These are phyloP conservation scores for Achlya hypogyna DNA, from an alignment of 352 stramenopile genomes.

Conservation along the genomic window DNA sequence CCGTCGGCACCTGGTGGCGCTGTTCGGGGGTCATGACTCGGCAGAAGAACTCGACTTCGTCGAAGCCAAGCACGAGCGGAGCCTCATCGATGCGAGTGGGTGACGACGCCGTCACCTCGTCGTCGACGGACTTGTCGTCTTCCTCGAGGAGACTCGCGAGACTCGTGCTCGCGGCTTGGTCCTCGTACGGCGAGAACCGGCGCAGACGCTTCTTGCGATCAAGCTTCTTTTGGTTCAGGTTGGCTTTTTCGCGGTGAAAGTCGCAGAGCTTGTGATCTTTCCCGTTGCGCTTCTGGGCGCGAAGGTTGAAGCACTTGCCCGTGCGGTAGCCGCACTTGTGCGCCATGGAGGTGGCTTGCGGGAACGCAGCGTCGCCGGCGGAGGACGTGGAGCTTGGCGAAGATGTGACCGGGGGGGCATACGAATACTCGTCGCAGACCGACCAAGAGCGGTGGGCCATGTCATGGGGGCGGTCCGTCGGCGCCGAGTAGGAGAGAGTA, in stretches of 20 bases:
- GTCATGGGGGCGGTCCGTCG: neutral
- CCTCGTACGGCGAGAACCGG: conserved; percentile 36
- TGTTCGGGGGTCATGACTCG: conserved; percentile 64
- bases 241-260: conserved; percentile 74
- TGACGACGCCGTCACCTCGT: conserved; percentile 19
- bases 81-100: conserved; percentile 59
- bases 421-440: conserved; percentile 4
- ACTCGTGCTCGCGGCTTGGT: neutral
- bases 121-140: conserved; percentile 25
- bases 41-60: conserved; percentile 73
- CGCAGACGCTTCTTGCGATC: conserved; percentile 76
- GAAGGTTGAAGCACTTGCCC: conserved; percentile 72
- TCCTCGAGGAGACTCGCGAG: conserved; percentile 18
- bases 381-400: neutral
- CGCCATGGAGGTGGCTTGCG: conserved; percentile 7
- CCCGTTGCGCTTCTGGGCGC: conserved; percentile 72
- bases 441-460: neutral
- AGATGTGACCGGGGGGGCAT: neutral
- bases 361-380: neutral
- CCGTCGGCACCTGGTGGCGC: neutral
- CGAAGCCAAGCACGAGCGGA: conserved; percentile 41
- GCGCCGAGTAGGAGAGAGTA: neutral
- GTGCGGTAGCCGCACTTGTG: conserved; percentile 60
- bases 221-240: conserved; percentile 81
- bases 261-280: conserved; percentile 81